Evolutionary conservation across 345 rosid genomes (phyloP).

Genomic region (Eucalyptus coolabah): DNA sequence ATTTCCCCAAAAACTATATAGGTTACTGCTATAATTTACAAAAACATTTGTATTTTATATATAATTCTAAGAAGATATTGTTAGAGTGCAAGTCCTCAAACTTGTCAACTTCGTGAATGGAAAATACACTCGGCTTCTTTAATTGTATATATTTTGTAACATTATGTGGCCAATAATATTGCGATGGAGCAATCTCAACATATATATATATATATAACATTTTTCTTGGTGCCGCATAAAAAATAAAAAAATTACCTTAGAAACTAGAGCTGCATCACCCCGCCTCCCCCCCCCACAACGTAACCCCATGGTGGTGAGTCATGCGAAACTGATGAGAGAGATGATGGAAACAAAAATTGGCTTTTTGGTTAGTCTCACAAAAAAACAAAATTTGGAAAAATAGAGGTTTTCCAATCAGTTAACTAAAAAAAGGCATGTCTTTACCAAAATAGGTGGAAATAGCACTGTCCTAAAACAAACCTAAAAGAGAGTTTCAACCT

Average conservation of each 20-base stretch:
- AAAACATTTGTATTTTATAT: no score
- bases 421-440: background rate
- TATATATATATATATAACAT: no score
- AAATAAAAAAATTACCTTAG: no score
- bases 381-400: no score
- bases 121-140: background rate
- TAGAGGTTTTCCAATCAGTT: background rate
- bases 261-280: background rate
- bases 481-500: no score
- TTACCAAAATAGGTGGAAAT: no score
- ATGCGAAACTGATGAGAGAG: background rate
- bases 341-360: background rate
- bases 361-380: background rate
- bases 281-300: no score
- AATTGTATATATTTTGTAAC: background rate
- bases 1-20: background rate
- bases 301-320: background rate
- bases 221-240: background rate
- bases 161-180: accelerated
- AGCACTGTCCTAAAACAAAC: no score
- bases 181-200: background rate
- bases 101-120: background rate
- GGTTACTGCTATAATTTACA: no score
- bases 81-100: background rate
- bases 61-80: no score